Conservation (phyloP, 257 asterid species). For the Lavandula angustifolia region DNA sequence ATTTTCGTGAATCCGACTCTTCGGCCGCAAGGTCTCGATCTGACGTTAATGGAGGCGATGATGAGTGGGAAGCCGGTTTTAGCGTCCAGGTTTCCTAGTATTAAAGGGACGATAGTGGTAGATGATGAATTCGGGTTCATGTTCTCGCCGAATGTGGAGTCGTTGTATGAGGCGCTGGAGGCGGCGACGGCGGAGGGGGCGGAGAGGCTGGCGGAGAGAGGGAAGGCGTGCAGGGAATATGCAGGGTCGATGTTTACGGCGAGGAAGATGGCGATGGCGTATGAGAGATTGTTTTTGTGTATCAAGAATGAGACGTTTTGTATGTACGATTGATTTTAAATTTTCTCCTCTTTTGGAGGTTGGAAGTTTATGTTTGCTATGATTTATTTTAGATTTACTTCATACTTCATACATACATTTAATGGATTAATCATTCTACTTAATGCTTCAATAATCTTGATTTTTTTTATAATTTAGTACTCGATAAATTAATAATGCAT, state of each 20-base stretch:
- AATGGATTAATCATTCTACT: too few relatives aligned
- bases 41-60: constrained; percentile 90
- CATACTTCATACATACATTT: too few relatives aligned
- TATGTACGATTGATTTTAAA: constrained; percentile 36
- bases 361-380: too few relatives aligned
- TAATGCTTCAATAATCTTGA: too few relatives aligned
- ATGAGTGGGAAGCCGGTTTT: constrained; percentile 88
- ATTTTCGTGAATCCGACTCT: constrained; percentile 83
- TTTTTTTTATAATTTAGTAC: too few relatives aligned
- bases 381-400: too few relatives aligned
- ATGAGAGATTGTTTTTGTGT: constrained; percentile 86
- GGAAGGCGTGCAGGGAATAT: constrained; percentile 69
- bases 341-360: too few relatives aligned
- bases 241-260: constrained; percentile 88
- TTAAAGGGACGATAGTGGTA: constrained; percentile 80
- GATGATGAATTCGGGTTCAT: constrained; percentile 74
- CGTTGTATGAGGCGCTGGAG: constrained; percentile 67
- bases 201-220: constrained; percentile 62
- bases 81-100: constrained; percentile 94
- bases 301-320: constrained; percentile 75
- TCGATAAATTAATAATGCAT: too few relatives aligned
- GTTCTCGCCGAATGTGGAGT: constrained; percentile 79
- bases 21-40: constrained; percentile 98
- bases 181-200: constrained; percentile 67
- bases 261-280: constrained; percentile 81